phyloP scores from a whole-genome alignment of 169 alveolate genomes.

The Cryptosporidium baileyi region DNA sequence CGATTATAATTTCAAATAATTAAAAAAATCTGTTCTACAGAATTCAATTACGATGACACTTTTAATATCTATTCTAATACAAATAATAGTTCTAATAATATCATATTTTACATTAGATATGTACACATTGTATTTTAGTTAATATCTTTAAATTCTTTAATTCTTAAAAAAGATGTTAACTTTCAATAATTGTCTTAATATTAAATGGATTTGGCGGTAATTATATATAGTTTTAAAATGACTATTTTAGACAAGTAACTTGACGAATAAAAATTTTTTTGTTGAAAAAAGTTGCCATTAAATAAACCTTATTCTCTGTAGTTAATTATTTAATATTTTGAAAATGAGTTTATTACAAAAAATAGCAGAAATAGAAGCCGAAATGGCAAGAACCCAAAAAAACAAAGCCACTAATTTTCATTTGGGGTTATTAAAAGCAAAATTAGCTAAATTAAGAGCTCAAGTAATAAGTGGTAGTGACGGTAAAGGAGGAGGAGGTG shows the following conservation, averaged over 20 bases:
- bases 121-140: too few species aligned
- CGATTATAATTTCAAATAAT: background rate
- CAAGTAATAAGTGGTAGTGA: slow-evolving; percentile 89
- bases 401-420: slow-evolving; percentile 98
- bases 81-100: background rate
- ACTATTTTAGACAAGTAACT: too few species aligned
- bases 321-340: background rate
- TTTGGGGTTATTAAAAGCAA: slow-evolving; percentile 97
- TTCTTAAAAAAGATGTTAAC: too few species aligned
- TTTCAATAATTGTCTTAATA: too few species aligned
- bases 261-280: too few species aligned
- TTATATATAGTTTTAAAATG: too few species aligned
- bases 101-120: slow-evolving; percentile 4
- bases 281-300: background rate
- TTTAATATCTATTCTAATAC: background rate
- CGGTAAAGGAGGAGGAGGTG: slow-evolving; percentile 83
- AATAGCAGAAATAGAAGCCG: slow-evolving; percentile 97
- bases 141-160: too few species aligned
- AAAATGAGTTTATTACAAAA: slow-evolving; percentile 88
- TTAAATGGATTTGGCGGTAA: too few species aligned
- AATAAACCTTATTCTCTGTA: background rate
- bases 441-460: slow-evolving; percentile 92
- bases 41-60: background rate
- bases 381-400: slow-evolving; percentile 98
- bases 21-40: background rate